Evolutionary conservation across 441 rosid species (phyloP).

Genomic region (Pelargonium citronellum): DNA sequence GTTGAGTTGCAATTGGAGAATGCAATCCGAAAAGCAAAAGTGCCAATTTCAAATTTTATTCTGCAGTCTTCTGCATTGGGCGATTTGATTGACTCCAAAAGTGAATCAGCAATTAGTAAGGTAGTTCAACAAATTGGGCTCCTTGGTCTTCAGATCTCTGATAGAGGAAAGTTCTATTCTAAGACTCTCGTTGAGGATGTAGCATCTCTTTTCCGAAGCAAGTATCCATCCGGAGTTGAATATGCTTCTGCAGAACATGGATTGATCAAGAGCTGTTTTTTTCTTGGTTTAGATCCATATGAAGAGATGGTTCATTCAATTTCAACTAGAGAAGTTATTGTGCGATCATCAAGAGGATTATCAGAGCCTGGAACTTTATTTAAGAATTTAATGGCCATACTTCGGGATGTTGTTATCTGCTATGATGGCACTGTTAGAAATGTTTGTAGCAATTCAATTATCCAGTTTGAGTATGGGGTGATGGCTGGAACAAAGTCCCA

Average conservation of each 20-base stretch:
- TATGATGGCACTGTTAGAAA: conserved; percentile 92
- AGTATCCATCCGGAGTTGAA: conserved; percentile 40
- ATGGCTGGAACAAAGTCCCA: conserved; percentile 42
- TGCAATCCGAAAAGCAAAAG: conserved; percentile 47
- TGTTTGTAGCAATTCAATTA: conserved; percentile 68
- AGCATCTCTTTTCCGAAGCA: conserved; percentile 52
- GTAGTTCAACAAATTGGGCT: conserved; percentile 73
- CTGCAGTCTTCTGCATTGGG: conserved; percentile 57
- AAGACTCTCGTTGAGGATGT: conserved; percentile 72
- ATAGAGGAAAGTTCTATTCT: conserved; percentile 72
- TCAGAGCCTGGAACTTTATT: conserved; percentile 94
- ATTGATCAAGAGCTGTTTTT: conserved; percentile 59
- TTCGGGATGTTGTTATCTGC: conserved; percentile 78
- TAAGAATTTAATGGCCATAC: conserved; percentile 94
- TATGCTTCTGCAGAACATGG: conserved; percentile 78
- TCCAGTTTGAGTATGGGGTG: conserved; percentile 73
- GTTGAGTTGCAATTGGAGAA: conserved; percentile 68
- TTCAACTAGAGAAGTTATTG: conserved; percentile 71
- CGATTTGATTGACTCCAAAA: conserved; percentile 61
- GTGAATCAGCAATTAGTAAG: conserved; percentile 63
- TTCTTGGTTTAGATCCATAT: conserved; percentile 83
- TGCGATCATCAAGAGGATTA: conserved; percentile 85
- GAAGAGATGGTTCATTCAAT: conserved; percentile 89
- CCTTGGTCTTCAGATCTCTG: conserved; percentile 71
- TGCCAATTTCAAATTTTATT: conserved; percentile 49